Conservation (phyloP, 1,139 yeast species). For the Protomyces pachydermus region DNA sequence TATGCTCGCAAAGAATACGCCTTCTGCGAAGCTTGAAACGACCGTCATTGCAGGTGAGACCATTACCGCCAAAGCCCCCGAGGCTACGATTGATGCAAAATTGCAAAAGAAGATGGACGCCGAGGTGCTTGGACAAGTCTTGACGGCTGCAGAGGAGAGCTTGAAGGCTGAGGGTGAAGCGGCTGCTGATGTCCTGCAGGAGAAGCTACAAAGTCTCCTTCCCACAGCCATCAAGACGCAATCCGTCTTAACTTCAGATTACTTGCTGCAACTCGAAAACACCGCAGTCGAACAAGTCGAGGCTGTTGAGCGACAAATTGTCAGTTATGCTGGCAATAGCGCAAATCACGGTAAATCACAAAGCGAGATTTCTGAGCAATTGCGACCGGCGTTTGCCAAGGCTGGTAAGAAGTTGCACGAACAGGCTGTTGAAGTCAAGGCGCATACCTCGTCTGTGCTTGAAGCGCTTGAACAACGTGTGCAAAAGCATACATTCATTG, state of each 20-base stretch:
- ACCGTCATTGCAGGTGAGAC: constrained; percentile 21
- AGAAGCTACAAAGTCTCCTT: constrained; percentile 5
- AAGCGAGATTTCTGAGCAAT: constrained; percentile 4
- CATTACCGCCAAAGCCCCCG: neutral
- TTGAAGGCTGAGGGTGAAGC: constrained; percentile 12
- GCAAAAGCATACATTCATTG: constrained; percentile 12
- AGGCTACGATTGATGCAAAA: constrained; percentile 7
- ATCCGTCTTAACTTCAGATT: constrained; percentile 6
- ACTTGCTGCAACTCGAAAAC: constrained; percentile 6
- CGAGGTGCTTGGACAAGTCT: constrained; percentile 9
- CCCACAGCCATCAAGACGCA: constrained; percentile 11
- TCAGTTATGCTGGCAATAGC: constrained; percentile 3
- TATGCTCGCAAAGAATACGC: constrained; percentile 5
- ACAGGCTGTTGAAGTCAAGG: constrained; percentile 23
- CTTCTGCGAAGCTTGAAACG: neutral
- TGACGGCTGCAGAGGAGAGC: constrained; percentile 21
- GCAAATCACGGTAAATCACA: constrained; percentile 1
- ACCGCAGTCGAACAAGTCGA: constrained; percentile 8
- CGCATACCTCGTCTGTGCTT: constrained; percentile 18
- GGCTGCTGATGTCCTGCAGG: constrained; percentile 8
- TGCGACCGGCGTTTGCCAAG: constrained; percentile 21
- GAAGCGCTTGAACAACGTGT: constrained; percentile 6
- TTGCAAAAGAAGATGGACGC: constrained; percentile 5
- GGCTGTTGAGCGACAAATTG: constrained; percentile 5
- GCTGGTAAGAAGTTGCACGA: constrained; percentile 22